These are phyloP conservation scores for Daedalea quercina DNA, from an alignment of 768 basidiomycete genomes.

Conservation along the genomic window DNA sequence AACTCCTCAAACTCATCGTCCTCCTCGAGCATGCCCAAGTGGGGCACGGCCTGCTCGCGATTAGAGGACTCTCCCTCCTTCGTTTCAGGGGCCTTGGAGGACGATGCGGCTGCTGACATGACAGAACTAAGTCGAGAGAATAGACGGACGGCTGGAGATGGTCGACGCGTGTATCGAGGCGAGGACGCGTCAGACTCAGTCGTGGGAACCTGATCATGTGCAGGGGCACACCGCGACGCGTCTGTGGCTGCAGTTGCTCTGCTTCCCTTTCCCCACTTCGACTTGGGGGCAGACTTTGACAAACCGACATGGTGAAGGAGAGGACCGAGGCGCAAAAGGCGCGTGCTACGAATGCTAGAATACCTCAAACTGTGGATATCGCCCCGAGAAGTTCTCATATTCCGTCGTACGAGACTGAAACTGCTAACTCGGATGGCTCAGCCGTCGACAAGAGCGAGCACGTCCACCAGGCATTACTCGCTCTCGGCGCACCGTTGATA, in stretches of 20 bases:
- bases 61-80: slow-evolving; percentile 19
- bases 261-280: neutral
- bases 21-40: slow-evolving; percentile 89
- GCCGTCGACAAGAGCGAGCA: neutral
- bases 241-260: neutral
- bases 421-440: no score
- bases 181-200: slow-evolving; percentile 5
- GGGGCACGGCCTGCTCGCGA: slow-evolving; percentile 43
- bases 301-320: no score
- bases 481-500: neutral
- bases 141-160: no score
- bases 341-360: no score
- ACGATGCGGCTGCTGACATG: slow-evolving; percentile 23
- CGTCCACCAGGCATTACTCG: neutral
- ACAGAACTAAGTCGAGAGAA: no score
- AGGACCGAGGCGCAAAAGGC: no score
- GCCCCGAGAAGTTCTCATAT: no score
- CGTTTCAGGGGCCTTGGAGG: slow-evolving; percentile 19
- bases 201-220: neutral
- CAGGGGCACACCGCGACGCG: neutral
- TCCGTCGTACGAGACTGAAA: no score
- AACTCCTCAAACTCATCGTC: slow-evolving; percentile 98
- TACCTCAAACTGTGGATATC: no score
- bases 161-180: slow-evolving; percentile 6
- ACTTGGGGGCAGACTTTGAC: no score